Conservation (phyloP, 1,284 basidiomycete genomes). For the Fistulinella staudtii region DNA sequence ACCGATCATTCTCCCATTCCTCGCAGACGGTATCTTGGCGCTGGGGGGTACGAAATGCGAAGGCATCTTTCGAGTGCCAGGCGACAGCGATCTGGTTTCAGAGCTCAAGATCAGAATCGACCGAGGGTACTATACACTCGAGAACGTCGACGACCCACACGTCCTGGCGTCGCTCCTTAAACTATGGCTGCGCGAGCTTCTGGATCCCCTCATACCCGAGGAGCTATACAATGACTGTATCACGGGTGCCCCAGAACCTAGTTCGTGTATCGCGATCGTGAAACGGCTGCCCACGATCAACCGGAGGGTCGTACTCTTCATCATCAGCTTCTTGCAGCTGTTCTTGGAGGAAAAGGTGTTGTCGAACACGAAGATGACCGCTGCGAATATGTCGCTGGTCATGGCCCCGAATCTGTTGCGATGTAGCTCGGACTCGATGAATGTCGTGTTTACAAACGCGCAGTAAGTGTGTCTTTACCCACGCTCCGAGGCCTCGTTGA, state of each 20-base stretch:
- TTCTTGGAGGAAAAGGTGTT: conserved; percentile 78
- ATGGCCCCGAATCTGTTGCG: conserved; percentile 87
- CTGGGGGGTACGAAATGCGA: conserved; percentile 80
- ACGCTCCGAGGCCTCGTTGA: background rate
- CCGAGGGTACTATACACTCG: conserved; percentile 84
- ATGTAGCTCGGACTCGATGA: conserved; percentile 78
- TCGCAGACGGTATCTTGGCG: conserved; percentile 85
- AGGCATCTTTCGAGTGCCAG: conserved; percentile 89
- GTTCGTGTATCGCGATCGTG: conserved; percentile 70
- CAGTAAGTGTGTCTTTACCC: conserved; percentile 51
- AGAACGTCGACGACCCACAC: conserved; percentile 83
- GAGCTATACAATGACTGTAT: conserved; percentile 88
- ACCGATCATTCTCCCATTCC: conserved; percentile 88
- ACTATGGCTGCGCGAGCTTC: conserved; percentile 87
- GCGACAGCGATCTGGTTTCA: conserved; percentile 81
- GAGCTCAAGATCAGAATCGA: conserved; percentile 86
- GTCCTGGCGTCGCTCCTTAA: conserved; percentile 86
- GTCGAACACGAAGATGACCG: conserved; percentile 80
- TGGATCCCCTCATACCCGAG: conserved; percentile 82
- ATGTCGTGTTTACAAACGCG: conserved; percentile 84
- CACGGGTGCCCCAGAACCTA: conserved; percentile 60
- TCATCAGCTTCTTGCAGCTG: conserved; percentile 85
- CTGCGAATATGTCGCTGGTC: conserved; percentile 72
- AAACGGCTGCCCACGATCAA: conserved; percentile 78
- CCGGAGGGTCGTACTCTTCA: conserved; percentile 77